phyloP scores from a whole-genome alignment of 1,284 basidiomycete species.

The Boletus mariae region DNA sequence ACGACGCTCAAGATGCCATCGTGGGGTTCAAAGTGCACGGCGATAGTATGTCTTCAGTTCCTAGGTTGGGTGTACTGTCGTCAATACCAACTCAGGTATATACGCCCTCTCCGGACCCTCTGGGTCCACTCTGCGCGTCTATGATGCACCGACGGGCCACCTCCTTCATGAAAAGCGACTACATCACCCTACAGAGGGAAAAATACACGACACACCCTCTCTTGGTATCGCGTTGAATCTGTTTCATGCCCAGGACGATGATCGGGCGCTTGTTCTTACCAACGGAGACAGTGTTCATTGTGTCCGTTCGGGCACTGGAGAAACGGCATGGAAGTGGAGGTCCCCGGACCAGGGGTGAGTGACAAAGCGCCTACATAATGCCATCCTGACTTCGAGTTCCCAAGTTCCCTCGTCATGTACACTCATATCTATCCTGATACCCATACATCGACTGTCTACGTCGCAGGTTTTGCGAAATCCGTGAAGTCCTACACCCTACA shows the following conservation, averaged over 20 bases:
- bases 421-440: conserved; percentile 55
- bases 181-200: conserved; percentile 44
- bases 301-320: conserved; percentile 46
- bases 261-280: conserved; percentile 40
- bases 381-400: not conserved
- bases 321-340: conserved; percentile 62
- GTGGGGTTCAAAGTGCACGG: conserved; percentile 63
- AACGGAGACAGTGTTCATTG: conserved; percentile 56
- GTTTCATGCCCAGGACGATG: conserved; percentile 1
- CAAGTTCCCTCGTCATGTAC: conserved; percentile 63
- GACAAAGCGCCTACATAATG: not conserved
- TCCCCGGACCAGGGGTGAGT: conserved; percentile 61
- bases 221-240: conserved; percentile 41
- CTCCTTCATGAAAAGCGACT: conserved; percentile 68
- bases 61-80: not conserved
- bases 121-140: conserved; percentile 67
- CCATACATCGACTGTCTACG: conserved; percentile 49
- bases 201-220: conserved; percentile 48
- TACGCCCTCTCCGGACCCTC: conserved; percentile 74
- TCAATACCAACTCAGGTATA: conserved; percentile 46
- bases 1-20: conserved; percentile 65
- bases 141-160: conserved; percentile 63
- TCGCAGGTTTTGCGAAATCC: conserved; percentile 67
- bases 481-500: conserved; percentile 63
- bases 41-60: conserved; percentile 46